Evolutionary conservation across 805 yeast genomes (phyloP).

Genomic region (Cyberlindnera veronae): DNA sequence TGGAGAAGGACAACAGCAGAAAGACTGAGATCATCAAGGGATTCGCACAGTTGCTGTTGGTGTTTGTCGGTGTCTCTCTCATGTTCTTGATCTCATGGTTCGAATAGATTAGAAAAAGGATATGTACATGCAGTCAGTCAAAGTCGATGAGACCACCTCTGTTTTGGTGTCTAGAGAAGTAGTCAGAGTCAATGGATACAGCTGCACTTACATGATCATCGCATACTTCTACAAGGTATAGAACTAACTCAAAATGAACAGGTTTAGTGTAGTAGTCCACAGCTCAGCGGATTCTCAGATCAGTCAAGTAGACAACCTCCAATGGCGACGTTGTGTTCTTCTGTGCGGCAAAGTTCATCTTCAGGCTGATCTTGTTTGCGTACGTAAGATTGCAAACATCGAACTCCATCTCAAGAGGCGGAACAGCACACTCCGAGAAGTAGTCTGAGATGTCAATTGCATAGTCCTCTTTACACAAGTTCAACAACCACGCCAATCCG

Average conservation of each 20-base stretch:
- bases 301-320: too few relatives aligned
- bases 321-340: too few relatives aligned
- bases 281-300: too few relatives aligned
- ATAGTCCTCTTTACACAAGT: not conserved
- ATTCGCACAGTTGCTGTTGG: constrained; percentile 44
- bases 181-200: too few relatives aligned
- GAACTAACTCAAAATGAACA: too few relatives aligned
- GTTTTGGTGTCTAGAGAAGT: too few relatives aligned
- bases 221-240: too few relatives aligned
- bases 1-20: constrained; percentile 34
- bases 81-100: constrained; percentile 44
- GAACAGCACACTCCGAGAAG: not conserved
- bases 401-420: not conserved
- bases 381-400: not conserved
- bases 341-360: not conserved
- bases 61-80: constrained; percentile 51
- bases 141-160: too few relatives aligned
- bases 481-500: not conserved
- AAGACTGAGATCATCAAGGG: constrained; percentile 38
- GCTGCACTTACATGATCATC: too few relatives aligned
- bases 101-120: constrained; percentile 14
- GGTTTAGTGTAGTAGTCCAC: too few relatives aligned
- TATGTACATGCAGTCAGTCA: not conserved
- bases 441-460: not conserved
- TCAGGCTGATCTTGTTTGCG: not conserved